phyloP scores from a whole-genome alignment of 768 basidiomycete genomes.

The Tylopilus rubrobrunneus region DNA sequence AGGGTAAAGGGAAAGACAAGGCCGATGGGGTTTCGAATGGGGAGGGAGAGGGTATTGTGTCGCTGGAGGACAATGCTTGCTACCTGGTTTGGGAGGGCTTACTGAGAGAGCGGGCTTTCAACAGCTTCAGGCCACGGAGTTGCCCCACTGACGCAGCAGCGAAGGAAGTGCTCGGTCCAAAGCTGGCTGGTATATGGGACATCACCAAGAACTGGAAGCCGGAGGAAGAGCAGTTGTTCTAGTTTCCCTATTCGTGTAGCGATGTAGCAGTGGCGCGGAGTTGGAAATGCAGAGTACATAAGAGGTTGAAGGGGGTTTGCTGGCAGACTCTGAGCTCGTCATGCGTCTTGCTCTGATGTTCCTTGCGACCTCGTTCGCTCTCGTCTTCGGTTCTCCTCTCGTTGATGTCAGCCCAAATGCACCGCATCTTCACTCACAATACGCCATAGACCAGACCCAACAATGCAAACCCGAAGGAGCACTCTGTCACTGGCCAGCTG shows the following conservation, averaged over 20 bases:
- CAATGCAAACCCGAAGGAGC: not conserved
- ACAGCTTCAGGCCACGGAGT: conserved; percentile 71
- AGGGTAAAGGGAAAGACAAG: conserved; percentile 29
- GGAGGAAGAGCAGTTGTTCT: conserved; percentile 75
- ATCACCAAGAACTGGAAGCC: conserved; percentile 87
- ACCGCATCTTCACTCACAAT: conserved; percentile 2
- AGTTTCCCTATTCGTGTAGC: conserved; percentile 7
- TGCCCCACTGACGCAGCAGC: conserved; percentile 84
- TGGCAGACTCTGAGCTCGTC: not conserved
- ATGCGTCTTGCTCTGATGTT: conserved; percentile 9
- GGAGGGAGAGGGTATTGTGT: conserved; percentile 26
- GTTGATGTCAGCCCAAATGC: not conserved
- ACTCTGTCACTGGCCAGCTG: conserved; percentile 12
- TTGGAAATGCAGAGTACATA: conserved; percentile 1
- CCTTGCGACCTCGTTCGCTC: not conserved
- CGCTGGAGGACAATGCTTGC: conserved; percentile 86
- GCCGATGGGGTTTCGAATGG: conserved; percentile 26
- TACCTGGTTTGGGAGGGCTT: conserved; percentile 92
- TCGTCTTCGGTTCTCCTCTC: conserved; percentile 3
- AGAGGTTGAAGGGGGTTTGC: not conserved
- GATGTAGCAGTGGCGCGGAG: not conserved
- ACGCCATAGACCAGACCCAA: not conserved
- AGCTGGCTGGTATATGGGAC: conserved; percentile 91
- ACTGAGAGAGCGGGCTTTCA: conserved; percentile 78
- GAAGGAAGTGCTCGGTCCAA: conserved; percentile 81